Base-by-base conservation (phyloP, 164 flowering plant genomes). In the Magnolia kwangsiensis region DNA sequence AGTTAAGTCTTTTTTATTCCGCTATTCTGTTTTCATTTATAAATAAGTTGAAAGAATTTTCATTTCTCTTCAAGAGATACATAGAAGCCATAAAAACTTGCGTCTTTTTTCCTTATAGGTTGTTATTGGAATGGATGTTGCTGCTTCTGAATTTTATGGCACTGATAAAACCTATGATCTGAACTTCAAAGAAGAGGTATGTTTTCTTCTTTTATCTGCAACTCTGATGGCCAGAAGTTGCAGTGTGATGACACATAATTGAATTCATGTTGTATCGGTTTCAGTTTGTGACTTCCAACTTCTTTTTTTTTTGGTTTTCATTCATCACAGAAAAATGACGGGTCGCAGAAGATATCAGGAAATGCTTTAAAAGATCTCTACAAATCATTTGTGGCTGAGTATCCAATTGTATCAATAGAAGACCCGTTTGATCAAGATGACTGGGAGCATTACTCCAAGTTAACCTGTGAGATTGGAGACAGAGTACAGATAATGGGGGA, bases 351-450 rank as follows among this genome's bases (percentile, higher is more conserved):
- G 67, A 83, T 81, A 59, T 83, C 83, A 18, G 85, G 83, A 63
- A 79, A 83, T 50, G 69, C 74, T 23, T 72, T 81, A 76, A 83
- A 80, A 66, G 71, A 83, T 76, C 75, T 83, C 7, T 83, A 83
- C 83, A 80, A 83, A 80, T 83, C 83, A 7, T 83, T 80, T 51
- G 83, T 78, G 20, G 3, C 70, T 24, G 83, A 80, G 50, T 83
- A 83, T 74, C 83, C 85, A 50, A 81, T 83, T 74, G 85, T 81
- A n/a, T 83, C 85, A 50, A 83, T 81, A 61, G 85, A 83, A 72
- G 83, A 83, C 59, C 85, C 83, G 63, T 83, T 81, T 72, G 85
- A 83, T 77, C 85, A 81, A 67, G 85, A 83, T 79, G 85, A 83
- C 21, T 83, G 85, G 85, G 85, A 76, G 72, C 83, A 83, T 74